Percentiles rank a stretch among this genome's conserved stretches.
phyloP scores from a whole-genome alignment of 306 rosid genomes.

The Glycine tomentella region DNA sequence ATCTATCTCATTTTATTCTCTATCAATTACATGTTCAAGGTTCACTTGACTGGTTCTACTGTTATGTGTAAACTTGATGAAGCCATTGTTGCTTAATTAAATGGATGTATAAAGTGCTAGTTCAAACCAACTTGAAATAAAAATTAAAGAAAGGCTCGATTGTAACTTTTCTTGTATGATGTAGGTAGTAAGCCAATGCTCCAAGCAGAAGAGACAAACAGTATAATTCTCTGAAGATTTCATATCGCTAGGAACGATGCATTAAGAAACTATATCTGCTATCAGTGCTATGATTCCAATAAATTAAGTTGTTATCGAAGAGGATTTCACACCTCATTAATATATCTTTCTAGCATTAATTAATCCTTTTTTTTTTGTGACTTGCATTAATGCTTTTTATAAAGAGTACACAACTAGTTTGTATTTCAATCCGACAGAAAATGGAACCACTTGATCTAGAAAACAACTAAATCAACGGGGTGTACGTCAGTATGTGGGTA shows the following conservation, averaged over 20 bases:
- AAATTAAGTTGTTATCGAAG: no score
- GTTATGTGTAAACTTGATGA: background rate
- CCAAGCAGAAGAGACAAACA: conserved; percentile 14
- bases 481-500: no score
- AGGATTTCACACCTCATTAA: conserved; percentile 1
- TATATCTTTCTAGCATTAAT: no score
- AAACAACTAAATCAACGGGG: no score
- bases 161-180: background rate
- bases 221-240: background rate
- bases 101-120: background rate
- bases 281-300: background rate
- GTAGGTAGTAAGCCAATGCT: background rate
- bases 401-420: no score
- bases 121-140: background rate
- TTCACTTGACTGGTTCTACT: conserved; percentile 8
- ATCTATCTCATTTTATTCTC: conserved; percentile 22
- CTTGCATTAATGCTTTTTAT: no score
- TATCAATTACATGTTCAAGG: background rate
- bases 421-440: no score
- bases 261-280: background rate
- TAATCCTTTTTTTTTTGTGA: no score
- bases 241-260: background rate
- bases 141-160: background rate
- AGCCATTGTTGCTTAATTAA: background rate
- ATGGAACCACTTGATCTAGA: no score